These are phyloP conservation scores for Trametes villosa DNA, from an alignment of 768 basidiomycete genomes.

Conservation along the genomic window DNA sequence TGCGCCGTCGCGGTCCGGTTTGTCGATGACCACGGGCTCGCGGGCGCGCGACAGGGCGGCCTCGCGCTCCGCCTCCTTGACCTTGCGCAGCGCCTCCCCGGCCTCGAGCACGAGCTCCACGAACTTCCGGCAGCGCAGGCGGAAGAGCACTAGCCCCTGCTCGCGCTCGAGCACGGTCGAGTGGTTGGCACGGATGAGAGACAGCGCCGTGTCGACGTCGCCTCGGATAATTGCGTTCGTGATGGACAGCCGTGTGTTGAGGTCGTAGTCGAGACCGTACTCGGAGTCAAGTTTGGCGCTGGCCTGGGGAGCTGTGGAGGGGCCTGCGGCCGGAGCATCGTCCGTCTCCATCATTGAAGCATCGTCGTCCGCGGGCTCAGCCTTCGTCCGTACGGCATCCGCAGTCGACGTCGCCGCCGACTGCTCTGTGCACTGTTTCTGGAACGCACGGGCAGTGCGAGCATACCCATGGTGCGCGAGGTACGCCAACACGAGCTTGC, in stretches of 20 bases:
- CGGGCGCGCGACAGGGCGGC: constrained; percentile 25
- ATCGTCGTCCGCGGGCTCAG: constrained; percentile 19
- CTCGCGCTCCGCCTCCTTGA: constrained; percentile 47
- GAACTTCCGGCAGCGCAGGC: constrained; percentile 82
- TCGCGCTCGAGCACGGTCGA: constrained; percentile 70
- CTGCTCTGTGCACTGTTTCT: constrained; percentile 47
- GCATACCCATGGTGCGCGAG: constrained; percentile 86
- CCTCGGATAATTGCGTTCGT: constrained; percentile 70
- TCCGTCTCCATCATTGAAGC: constrained; percentile 25
- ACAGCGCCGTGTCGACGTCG: constrained; percentile 70
- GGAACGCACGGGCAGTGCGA: constrained; percentile 69
- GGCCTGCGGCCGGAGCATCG: constrained; percentile 11
- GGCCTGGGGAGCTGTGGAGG: neutral
- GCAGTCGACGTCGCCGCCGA: constrained; percentile 5
- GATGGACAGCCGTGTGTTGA: constrained; percentile 70
- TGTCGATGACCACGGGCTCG: constrained; percentile 5
- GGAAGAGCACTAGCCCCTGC: constrained; percentile 75
- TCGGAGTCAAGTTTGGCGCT: constrained; percentile 22
- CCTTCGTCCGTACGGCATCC: constrained; percentile 3
- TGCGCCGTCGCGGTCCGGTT: constrained; percentile 36
- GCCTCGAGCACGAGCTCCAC: constrained; percentile 80
- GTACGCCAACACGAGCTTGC: constrained; percentile 77
- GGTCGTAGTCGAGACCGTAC: constrained; percentile 48
- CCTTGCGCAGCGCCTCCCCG: constrained; percentile 67
- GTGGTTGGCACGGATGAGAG: constrained; percentile 57